phyloP scores from a whole-genome alignment of 768 basidiomycete species.

The Sarcodon aspratus region DNA sequence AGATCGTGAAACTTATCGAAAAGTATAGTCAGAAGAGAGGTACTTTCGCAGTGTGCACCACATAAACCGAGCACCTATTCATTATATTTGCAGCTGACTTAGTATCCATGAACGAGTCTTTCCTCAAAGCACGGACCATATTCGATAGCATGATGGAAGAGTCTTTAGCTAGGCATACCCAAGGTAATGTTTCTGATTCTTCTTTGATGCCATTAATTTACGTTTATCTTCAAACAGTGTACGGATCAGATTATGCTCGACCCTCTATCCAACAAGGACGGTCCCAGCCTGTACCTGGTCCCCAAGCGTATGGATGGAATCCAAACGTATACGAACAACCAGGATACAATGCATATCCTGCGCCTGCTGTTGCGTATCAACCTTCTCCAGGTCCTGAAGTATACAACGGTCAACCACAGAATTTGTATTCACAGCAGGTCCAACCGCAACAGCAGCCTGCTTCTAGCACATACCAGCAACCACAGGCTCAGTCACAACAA shows the following conservation, averaged over 20 bases:
- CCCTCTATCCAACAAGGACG: slow-evolving; percentile 10
- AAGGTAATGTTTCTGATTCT: slow-evolving; percentile 28
- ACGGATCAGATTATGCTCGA: slow-evolving; percentile 29
- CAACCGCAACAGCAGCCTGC: slow-evolving; percentile 11
- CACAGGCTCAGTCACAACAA: slow-evolving; percentile 7
- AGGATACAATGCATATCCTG: slow-evolving; percentile 24
- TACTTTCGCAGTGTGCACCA: slow-evolving; percentile 11
- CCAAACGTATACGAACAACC: slow-evolving; percentile 32
- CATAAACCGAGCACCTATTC: not conserved
- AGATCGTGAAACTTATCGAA: slow-evolving; percentile 93
- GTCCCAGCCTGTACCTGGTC: slow-evolving; percentile 12
- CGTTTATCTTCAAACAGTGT: slow-evolving; percentile 27
- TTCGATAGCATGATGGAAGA: slow-evolving; percentile 95
- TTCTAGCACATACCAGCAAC: slow-evolving; percentile 5
- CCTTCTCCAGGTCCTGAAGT: not conserved
- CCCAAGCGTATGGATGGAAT: slow-evolving; percentile 44
- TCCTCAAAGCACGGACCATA: slow-evolving; percentile 77
- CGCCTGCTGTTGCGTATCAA: slow-evolving; percentile 15
- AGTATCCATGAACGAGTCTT: slow-evolving; percentile 90
- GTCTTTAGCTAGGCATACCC: slow-evolving; percentile 64
- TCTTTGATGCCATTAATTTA: not conserved
- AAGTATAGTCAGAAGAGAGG: slow-evolving; percentile 93
- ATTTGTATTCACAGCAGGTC: slow-evolving; percentile 5
- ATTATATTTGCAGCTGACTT: slow-evolving; percentile 57
- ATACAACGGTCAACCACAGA: slow-evolving; percentile 5